phyloP scores from a whole-genome alignment of 1,284 basidiomycete species.

The Sutorius eximius region DNA sequence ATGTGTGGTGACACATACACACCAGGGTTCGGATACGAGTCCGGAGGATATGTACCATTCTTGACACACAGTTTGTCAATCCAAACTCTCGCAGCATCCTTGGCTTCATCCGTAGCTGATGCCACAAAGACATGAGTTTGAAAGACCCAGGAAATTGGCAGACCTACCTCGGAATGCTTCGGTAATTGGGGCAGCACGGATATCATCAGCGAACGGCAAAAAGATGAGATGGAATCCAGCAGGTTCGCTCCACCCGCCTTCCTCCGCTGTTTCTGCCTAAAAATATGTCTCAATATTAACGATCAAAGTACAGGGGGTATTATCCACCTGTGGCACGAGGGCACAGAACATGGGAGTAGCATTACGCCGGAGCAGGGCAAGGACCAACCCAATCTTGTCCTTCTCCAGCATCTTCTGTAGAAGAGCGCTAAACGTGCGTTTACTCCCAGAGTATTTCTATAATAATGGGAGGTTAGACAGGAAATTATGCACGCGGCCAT shows the following conservation, averaged over 20 bases:
- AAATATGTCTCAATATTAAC: background rate
- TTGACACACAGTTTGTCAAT: slow-evolving; percentile 81
- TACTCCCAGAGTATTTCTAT: slow-evolving; percentile 86
- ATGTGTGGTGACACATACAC: slow-evolving; percentile 24
- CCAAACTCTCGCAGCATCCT: slow-evolving; percentile 69
- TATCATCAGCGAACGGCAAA: slow-evolving; percentile 92
- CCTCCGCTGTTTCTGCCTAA: slow-evolving; percentile 72
- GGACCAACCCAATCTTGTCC: slow-evolving; percentile 78
- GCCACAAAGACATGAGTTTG: slow-evolving; percentile 1
- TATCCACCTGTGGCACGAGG: slow-evolving; percentile 79
- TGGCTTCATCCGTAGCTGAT: slow-evolving; percentile 68
- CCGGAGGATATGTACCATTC: slow-evolving; percentile 79
- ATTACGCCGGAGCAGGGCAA: slow-evolving; percentile 73
- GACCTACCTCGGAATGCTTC: slow-evolving; percentile 54
- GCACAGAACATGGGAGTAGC: slow-evolving; percentile 81
- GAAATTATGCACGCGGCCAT: background rate
- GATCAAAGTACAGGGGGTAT: background rate
- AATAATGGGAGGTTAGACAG: background rate
- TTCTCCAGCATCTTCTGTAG: slow-evolving; percentile 83
- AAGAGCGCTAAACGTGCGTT: slow-evolving; percentile 86
- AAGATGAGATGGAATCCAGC: slow-evolving; percentile 92
- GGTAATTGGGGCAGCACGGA: slow-evolving; percentile 72
- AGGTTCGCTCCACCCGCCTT: slow-evolving; percentile 78
- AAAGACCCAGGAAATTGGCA: background rate
- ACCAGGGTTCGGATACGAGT: slow-evolving; percentile 93